Evolutionary conservation across 805 yeast species (phyloP), one percentile per base, ranked within the genome.

Genomic region (Gaillardinia entomophila): DNA sequence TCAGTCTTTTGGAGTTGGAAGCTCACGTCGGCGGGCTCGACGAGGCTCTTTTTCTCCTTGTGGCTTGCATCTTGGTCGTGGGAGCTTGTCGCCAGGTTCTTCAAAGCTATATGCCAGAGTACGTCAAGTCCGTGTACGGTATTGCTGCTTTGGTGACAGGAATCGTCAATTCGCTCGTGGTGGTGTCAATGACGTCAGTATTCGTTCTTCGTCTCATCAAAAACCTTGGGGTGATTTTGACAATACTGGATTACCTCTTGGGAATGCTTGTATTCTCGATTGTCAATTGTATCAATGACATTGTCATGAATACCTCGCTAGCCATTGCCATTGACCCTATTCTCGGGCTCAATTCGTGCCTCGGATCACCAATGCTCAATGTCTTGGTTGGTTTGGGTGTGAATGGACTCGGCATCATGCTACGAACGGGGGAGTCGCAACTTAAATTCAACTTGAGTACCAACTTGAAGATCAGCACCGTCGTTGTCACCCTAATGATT

Each of bases 271-370:
- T 73, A 2, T 60, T 74, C 35, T 65, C 78, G 3, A 42, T 73
- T 16, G 71, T 74, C 22, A 74, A 73, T 38, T 72, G 76, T 4
- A 52, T 72, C 22, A 76, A 75, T 17, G 79, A 74, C 41, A 48
- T 73, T 24, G 59, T 73, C 19, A 66, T 76, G n/a, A 72, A 74
- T 39, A 45, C 62, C 2, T 68, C 77, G 6, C 49, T 74, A 11
- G 65, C 75, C 6, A 43, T 65, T 6, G 65, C 65, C 8, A 40
- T 55, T 12, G 46, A 54, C 28, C 61, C 68, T 2, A 40, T 53
- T 6, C 45, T 60, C 12, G 79, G 78, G 0, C 48, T 74, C 6
- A 69, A 68, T 41, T 66, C 79, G 1, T 73, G 79, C 41, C 57
- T 73, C 35, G 79, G 80, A 1, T 68, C 79, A 1, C 77, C 78